Percentiles rank a stretch among this genome's conserved stretches.
Evolutionary conservation across 2,329 filamentous ascomycete genomes (phyloP).

Genomic region (Trichoderma brevicompactum): DNA sequence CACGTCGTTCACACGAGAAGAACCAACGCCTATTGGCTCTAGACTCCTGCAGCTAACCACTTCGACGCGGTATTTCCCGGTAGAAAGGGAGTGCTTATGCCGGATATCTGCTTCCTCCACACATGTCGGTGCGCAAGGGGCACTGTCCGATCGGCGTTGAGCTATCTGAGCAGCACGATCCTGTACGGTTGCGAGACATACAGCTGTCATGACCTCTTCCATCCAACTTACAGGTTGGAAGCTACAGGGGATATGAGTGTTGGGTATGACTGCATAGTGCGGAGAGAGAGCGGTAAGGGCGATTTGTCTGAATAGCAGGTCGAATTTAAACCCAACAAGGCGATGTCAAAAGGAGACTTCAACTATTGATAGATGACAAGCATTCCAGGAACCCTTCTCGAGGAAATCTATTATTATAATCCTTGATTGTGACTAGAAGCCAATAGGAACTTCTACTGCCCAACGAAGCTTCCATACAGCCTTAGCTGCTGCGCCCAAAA

Average conservation of each 20-base stretch:
- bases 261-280: not conserved
- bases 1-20: not conserved
- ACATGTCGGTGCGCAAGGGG: conserved; percentile 12
- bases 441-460: not conserved
- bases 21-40: conserved; percentile 11
- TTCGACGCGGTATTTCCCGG: conserved; percentile 26
- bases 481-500: conserved; percentile 8
- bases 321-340: not conserved
- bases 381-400: too few species aligned
- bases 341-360: too few species aligned
- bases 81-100: conserved; percentile 2
- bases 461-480: conserved; percentile 14
- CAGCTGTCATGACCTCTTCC: conserved; percentile 31
- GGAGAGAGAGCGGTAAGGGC: not conserved
- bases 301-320: not conserved
- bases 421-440: not conserved
- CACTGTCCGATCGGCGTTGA: conserved; percentile 24
- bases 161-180: conserved; percentile 28
- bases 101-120: conserved; percentile 28
- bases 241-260: conserved; percentile 14
- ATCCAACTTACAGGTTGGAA: conserved; percentile 11
- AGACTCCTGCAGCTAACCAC: conserved; percentile 21
- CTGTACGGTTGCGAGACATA: conserved; percentile 31
- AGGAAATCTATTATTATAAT: conserved; percentile 15
- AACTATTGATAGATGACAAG: too few species aligned